phyloP scores from a whole-genome alignment of 2,329 filamentous ascomycete species.

The Periglandula ipomoeae region DNA sequence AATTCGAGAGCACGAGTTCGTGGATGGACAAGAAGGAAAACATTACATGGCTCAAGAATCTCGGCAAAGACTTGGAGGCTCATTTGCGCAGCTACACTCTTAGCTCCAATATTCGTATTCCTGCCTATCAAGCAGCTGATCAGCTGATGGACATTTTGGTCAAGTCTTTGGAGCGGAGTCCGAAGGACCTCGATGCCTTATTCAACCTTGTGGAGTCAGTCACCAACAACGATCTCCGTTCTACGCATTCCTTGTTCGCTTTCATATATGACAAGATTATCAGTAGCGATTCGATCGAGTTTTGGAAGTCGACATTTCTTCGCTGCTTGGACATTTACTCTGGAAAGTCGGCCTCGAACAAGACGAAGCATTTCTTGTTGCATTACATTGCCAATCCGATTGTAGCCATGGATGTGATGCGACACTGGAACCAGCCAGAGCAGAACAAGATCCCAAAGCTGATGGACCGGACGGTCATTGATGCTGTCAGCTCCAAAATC shows the following conservation, averaged over 20 bases:
- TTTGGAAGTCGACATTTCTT: conserved; percentile 72
- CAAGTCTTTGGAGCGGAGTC: conserved; percentile 64
- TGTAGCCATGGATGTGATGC: conserved; percentile 90
- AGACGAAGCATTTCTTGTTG: conserved; percentile 86
- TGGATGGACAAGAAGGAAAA: conserved; percentile 65
- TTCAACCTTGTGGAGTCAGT: conserved; percentile 78
- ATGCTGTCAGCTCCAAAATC: conserved; percentile 82
- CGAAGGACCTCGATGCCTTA: conserved; percentile 71
- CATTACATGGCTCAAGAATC: conserved; percentile 50
- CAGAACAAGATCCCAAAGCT: conserved; percentile 55
- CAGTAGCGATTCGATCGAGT: conserved; percentile 73
- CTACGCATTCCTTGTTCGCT: conserved; percentile 63
- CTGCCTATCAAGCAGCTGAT: conserved; percentile 81
- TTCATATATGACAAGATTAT: conserved; percentile 85
- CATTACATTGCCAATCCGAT: conserved; percentile 93
- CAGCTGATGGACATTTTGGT: conserved; percentile 81
- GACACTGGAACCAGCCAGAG: conserved; percentile 58
- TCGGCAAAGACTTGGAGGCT: conserved; percentile 70
- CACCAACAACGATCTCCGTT: conserved; percentile 73
- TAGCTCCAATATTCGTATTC: conserved; percentile 63
- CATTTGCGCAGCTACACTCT: conserved; percentile 63
- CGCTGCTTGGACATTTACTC: conserved; percentile 85
- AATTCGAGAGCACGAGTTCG: conserved; percentile 51
- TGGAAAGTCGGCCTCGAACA: conserved; percentile 68
- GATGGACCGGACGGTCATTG: conserved; percentile 79